Percentiles rank a stretch among this genome's conserved stretches.
Evolutionary conservation across 108 stramenopile genomes (phyloP).

Genomic region (Schizochytrium sp.): DNA sequence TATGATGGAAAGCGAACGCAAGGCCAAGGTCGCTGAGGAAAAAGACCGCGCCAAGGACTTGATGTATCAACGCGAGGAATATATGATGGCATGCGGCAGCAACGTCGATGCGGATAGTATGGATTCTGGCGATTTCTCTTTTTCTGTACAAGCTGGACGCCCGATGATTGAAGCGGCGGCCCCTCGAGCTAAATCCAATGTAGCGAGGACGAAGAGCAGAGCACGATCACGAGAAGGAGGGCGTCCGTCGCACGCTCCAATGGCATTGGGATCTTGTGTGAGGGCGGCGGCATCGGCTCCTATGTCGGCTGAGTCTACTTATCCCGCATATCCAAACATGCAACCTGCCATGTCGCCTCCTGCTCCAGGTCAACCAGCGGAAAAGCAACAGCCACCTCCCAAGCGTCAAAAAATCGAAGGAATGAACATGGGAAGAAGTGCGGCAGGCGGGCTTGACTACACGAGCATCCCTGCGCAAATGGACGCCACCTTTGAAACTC

Average conservation of each 20-base stretch:
- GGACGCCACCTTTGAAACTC: conserved; percentile 49
- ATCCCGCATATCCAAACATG: no score
- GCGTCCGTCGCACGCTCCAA: neutral
- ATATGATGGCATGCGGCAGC: no score
- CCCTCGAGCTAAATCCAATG: no score
- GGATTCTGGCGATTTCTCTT: no score
- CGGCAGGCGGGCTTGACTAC: conserved; percentile 40
- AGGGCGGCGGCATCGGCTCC: no score
- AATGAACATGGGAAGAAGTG: neutral
- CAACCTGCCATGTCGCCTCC: no score
- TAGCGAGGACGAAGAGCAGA: no score
- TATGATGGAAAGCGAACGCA: conserved; percentile 52
- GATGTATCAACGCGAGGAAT: neutral
- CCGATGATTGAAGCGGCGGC: no score
- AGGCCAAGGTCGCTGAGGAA: conserved; percentile 50
- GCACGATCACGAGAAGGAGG: no score
- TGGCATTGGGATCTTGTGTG: neutral
- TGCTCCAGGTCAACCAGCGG: neutral
- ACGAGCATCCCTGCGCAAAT: conserved; percentile 57
- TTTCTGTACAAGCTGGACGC: no score
- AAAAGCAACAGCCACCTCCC: neutral
- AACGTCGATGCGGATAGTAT: no score
- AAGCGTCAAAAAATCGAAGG: neutral
- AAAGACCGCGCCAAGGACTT: neutral
- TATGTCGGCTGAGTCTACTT: no score